Evolutionary conservation across 768 basidiomycete species (phyloP), one percentile per base, ranked within the genome.

Genomic region (Calvatia gigantea): DNA sequence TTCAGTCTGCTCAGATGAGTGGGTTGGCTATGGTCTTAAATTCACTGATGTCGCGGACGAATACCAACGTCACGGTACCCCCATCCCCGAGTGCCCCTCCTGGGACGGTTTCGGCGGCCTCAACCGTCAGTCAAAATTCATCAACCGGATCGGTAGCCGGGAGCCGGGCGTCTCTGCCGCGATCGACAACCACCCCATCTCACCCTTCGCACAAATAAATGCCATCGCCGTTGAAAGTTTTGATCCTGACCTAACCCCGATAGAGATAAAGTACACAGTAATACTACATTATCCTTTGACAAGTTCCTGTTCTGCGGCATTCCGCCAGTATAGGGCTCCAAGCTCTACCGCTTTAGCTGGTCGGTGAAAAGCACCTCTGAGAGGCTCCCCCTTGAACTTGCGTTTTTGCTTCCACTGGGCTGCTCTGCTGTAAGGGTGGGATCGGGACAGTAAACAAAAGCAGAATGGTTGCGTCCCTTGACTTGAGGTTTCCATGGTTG

Each of bases 1-100:
- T 93, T 52, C 86, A 89, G 67, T 76, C 83, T 15, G 73, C 81
- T n/a, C 90, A 92, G 63, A 86, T 88, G 83, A 87, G 78, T 64
- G 87, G 88, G 12, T 62, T 91, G 60, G 87, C 87, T 17, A 72
- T 85, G 59, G 73, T 91, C 9, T 68, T 91, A 58, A 90, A 88
- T 67, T 83, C 85, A 2, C 67, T 91, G 59, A 84, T 88, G 76
- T 77, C 82, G 25, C 76, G 80, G 60, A 73, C 65, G 51, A 63
- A 60, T n/a, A n/a, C 48, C 4, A 23, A 12, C 25, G 54, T 44
- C 19, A 49, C 63, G 45, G 47, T 58, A n/a, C 19, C 57, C 3
- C 42, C 56, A 23, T 47, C 61, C 41, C 29, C 55, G 29, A 60
- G 25, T 19, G 19, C 46, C 29, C 39, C 32, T 31, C 39, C 8